Evolutionary conservation across 345 rosid species (phyloP).

Genomic region (Gossypium longicalyx): DNA sequence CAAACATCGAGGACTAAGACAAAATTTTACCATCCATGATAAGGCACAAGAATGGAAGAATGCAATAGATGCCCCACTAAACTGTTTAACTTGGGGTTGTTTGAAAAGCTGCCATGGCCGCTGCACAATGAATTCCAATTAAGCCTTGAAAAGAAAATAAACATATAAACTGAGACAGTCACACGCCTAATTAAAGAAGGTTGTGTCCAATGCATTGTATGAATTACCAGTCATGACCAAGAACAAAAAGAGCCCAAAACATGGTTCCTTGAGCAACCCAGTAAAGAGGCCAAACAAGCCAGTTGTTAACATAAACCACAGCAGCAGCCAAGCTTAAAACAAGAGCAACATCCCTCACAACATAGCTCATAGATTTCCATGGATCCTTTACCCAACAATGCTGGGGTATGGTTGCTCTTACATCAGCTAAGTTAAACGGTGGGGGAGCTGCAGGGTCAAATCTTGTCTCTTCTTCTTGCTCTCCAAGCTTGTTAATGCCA

Average conservation of each 20-base stretch:
- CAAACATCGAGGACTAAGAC: background rate
- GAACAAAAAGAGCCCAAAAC: constrained; percentile 98
- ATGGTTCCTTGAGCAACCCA: constrained; percentile 91
- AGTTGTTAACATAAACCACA: constrained; percentile 59
- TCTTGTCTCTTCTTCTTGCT: constrained; percentile 16
- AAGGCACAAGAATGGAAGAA: constrained; percentile 88
- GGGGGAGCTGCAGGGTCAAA: constrained; percentile 60
- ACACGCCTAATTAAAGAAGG: background rate
- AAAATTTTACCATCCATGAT: constrained; percentile 70
- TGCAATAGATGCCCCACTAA: constrained; percentile 85
- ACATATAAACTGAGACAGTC: background rate
- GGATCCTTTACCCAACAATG: constrained; percentile 92
- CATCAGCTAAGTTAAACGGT: constrained; percentile 65
- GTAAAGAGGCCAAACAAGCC: constrained; percentile 88
- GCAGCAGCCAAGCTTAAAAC: constrained; percentile 73
- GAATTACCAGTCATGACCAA: constrained; percentile 88
- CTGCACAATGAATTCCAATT: constrained; percentile 33
- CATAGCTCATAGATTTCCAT: constrained; percentile 74
- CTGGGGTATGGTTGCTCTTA: constrained; percentile 76
- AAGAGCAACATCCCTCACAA: constrained; percentile 63
- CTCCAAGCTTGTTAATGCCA: background rate
- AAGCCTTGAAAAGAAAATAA: background rate
- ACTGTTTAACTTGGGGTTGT: constrained; percentile 59
- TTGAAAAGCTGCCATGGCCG: constrained; percentile 92
- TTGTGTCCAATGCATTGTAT: background rate